Evolutionary conservation across 495 filamentous ascomycete species (phyloP).

Genomic region (Letharia columbiana): DNA sequence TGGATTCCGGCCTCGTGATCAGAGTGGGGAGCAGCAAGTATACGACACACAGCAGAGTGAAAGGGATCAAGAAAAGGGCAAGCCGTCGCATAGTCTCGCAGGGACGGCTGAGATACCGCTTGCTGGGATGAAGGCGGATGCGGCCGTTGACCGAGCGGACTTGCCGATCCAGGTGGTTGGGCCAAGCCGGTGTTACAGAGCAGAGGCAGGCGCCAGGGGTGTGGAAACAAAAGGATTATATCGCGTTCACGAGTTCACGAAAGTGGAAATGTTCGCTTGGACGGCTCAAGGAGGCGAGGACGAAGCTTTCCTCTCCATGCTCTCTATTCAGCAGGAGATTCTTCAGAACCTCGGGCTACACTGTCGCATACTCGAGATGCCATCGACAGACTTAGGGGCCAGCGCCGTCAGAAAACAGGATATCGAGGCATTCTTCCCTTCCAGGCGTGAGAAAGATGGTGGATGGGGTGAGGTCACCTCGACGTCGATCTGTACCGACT

Average conservation of each 20-base stretch:
- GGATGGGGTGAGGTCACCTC: constrained; percentile 94
- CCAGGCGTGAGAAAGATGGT: constrained; percentile 57
- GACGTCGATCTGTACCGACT: constrained; percentile 87
- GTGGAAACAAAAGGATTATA: constrained; percentile 90
- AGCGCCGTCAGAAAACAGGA: constrained; percentile 78
- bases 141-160: constrained; percentile 49
- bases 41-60: constrained; percentile 61
- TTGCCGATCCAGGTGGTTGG: constrained; percentile 75
- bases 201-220: constrained; percentile 85
- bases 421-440: constrained; percentile 92
- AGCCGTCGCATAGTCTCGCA: constrained; percentile 63
- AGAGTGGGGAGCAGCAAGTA: constrained; percentile 82
- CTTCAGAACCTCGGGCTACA: constrained; percentile 66
- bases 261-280: constrained; percentile 97
- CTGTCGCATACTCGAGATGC: constrained; percentile 89
- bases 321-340: constrained; percentile 78
- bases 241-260: constrained; percentile 98
- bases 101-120: constrained; percentile 93
- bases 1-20: constrained; percentile 88
- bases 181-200: constrained; percentile 81
- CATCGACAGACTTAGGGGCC: constrained; percentile 75
- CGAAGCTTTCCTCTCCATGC: constrained; percentile 69
- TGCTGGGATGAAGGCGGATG: constrained; percentile 78
- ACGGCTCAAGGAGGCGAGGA: constrained; percentile 40
- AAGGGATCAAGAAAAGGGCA: constrained; percentile 47